Evolutionary conservation across 805 yeast species (phyloP).

Genomic region (Metschnikowia reukaufii): DNA sequence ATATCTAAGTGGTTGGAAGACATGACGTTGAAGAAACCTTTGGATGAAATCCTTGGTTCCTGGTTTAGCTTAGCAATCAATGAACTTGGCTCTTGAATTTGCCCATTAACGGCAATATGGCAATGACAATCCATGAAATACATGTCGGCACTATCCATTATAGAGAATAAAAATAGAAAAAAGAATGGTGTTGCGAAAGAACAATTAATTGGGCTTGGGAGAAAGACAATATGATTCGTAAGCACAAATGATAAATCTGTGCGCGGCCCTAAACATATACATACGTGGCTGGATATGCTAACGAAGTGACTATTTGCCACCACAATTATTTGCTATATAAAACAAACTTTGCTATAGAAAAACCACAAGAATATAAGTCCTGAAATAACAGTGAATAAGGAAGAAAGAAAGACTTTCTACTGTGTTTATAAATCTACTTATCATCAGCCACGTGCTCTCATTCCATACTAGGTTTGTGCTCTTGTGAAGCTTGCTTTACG

Average conservation of each 20-base stretch:
- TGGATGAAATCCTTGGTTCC: constrained; percentile 5
- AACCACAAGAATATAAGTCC: too few relatives aligned
- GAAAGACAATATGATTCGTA: background rate
- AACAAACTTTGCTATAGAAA: background rate
- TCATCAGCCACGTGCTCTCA: background rate
- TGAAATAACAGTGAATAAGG: too few relatives aligned
- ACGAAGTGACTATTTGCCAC: background rate
- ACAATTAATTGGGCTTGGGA: too few relatives aligned
- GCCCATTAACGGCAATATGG: constrained; percentile 26
- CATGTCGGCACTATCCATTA: constrained; percentile 7
- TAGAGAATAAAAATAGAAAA: background rate
- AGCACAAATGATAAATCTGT: background rate
- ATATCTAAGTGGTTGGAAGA: constrained; percentile 39
- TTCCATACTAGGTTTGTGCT: background rate
- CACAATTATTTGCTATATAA: background rate
- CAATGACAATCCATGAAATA: constrained; percentile 31
- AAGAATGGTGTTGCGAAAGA: background rate
- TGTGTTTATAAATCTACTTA: too few relatives aligned
- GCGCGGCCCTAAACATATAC: background rate
- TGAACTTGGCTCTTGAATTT: constrained; percentile 9
- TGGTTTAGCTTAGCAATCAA: constrained; percentile 7
- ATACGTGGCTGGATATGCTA: background rate
- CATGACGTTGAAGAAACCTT: constrained; percentile 33
- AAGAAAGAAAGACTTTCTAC: too few relatives aligned
- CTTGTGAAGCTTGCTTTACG: background rate